A percentile compares a stretch with the other conserved stretches of the same genome.
Conservation (phyloP, 202 grass and related monocot species). For the Digitaria exilis region DNA sequence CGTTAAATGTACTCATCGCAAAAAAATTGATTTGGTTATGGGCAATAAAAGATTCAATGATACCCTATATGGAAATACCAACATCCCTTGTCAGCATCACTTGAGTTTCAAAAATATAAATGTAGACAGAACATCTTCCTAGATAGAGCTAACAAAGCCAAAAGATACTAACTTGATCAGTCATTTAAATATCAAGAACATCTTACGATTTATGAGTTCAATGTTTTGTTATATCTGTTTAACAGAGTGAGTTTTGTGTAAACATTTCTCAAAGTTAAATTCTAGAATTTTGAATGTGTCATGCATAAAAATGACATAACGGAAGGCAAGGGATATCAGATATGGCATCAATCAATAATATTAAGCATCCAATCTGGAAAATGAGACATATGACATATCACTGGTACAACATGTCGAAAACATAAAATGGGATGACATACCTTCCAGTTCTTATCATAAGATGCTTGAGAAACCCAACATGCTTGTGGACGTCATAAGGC, state of each 20-base stretch:
- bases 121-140: background rate
- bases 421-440: slow-evolving; percentile 44
- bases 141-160: slow-evolving; percentile 17
- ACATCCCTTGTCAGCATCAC: slow-evolving; percentile 13
- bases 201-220: background rate
- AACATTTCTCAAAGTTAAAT: background rate
- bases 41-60: slow-evolving; percentile 3
- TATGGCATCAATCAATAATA: background rate
- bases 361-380: background rate
- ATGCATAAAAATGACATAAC: slow-evolving; percentile 9
- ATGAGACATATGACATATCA: background rate
- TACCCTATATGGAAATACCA: slow-evolving; percentile 33
- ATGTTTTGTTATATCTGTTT: background rate
- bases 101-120: slow-evolving; percentile 1
- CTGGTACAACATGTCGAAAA: slow-evolving; percentile 5
- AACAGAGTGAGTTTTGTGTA: slow-evolving; percentile 2
- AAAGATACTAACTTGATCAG: background rate
- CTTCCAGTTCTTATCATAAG: slow-evolving; percentile 97
- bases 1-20: slow-evolving; percentile 15
- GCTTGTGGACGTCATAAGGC: slow-evolving; percentile 74
- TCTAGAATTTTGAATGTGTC: background rate
- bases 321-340: background rate
- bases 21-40: slow-evolving; percentile 27
- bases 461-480: slow-evolving; percentile 81
- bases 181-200: background rate